phyloP scores from a whole-genome alignment of 2,329 filamentous ascomycete species.

The Biscogniauxia mediterranea region DNA sequence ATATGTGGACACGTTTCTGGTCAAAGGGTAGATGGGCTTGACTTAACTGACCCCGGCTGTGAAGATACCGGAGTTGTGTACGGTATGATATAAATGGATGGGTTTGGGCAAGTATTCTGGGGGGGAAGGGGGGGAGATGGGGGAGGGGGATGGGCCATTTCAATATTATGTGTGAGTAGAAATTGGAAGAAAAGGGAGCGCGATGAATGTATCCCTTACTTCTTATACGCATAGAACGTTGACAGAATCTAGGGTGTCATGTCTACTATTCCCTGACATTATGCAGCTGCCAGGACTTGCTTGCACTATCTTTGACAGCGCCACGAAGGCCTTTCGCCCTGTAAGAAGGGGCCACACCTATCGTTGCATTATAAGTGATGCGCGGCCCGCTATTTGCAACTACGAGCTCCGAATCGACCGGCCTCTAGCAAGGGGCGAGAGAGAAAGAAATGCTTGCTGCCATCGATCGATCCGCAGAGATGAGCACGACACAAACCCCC shows the following conservation, averaged over 20 bases:
- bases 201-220: background rate
- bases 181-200: background rate
- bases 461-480: background rate
- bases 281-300: background rate
- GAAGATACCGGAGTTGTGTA: background rate
- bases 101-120: background rate
- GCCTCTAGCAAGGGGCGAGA: background rate
- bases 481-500: background rate
- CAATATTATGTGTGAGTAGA: background rate
- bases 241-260: background rate
- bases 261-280: background rate
- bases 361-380: background rate
- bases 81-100: background rate
- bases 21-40: background rate
- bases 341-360: background rate
- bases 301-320: background rate
- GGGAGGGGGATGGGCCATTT: too few species aligned
- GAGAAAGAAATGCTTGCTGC: background rate
- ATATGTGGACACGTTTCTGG: background rate
- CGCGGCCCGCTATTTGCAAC: background rate
- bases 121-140: too few species aligned
- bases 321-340: background rate
- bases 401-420: background rate
- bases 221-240: background rate
- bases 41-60: background rate